phyloP scores from a whole-genome alignment of 306 rosid genomes.

The Prunus mira region DNA sequence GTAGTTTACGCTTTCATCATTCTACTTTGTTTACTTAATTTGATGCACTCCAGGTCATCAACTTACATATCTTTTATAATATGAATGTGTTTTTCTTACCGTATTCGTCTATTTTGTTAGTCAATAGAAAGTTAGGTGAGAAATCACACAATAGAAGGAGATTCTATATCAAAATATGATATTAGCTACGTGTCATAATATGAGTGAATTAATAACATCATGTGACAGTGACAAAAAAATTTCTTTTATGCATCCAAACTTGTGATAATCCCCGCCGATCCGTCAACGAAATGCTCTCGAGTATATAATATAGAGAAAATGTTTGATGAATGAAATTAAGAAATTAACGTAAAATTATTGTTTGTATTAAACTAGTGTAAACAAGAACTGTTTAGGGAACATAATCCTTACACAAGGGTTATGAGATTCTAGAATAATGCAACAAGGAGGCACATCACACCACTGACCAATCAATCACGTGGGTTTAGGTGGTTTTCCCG shows the following conservation, averaged over 20 bases:
- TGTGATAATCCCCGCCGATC: neutral
- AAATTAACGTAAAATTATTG: neutral
- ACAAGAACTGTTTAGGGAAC: conserved; percentile 15
- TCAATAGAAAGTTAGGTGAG: too few relatives aligned
- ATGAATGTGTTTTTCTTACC: neutral
- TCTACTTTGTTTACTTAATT: neutral
- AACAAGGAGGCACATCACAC: neutral
- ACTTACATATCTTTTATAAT: too few relatives aligned
- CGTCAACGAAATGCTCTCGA: neutral
- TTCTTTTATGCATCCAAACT: too few relatives aligned
- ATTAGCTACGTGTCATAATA: too few relatives aligned
- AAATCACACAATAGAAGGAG: too few relatives aligned
- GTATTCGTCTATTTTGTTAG: too few relatives aligned
- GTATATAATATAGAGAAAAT: neutral
- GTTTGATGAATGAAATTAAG: neutral
- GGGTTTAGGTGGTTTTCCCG: neutral
- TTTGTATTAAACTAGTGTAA: neutral
- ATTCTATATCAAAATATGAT: too few relatives aligned
- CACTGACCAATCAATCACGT: neutral
- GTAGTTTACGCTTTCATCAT: neutral
- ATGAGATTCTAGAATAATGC: neutral
- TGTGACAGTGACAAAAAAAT: too few relatives aligned
- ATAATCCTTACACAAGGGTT: neutral
- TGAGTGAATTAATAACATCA: too few relatives aligned
- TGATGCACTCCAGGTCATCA: neutral